These are phyloP conservation scores for Solanum piurae DNA, from an alignment of 257 asterid genomes.

Conservation along the genomic window DNA sequence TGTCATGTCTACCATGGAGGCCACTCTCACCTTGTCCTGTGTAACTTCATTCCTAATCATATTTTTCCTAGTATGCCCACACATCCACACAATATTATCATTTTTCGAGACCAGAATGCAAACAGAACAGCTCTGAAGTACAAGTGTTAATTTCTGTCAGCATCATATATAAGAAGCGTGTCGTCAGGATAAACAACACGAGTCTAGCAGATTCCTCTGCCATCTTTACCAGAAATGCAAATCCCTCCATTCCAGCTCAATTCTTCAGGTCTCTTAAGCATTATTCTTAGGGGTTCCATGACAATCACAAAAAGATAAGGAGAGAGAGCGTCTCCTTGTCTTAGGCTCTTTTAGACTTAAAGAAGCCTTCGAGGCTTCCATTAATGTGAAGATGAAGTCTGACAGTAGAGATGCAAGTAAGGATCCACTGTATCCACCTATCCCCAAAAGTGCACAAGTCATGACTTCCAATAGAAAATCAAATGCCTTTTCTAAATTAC, in stretches of 20 bases:
- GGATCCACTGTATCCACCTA: background rate
- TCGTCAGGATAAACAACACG: background rate
- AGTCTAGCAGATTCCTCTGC: background rate
- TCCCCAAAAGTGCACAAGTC: background rate
- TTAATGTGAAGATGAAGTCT: background rate
- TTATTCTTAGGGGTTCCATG: background rate
- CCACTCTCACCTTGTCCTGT: background rate
- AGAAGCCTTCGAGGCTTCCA: background rate
- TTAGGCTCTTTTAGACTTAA: background rate
- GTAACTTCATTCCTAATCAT: background rate
- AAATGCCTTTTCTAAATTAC: background rate
- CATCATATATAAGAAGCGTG: background rate
- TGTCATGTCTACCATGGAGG: background rate
- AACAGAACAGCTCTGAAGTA: background rate
- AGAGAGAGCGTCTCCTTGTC: background rate
- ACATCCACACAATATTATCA: background rate
- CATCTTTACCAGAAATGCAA: background rate
- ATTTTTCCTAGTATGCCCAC: background rate
- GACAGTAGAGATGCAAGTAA: background rate
- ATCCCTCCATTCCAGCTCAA: background rate
- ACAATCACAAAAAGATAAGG: background rate
- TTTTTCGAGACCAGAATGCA: background rate
- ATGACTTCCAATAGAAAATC: background rate
- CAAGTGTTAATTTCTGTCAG: background rate
- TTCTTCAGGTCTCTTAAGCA: background rate